A percentile compares a stretch with the other conserved stretches of the same genome.
Conservation (phyloP, 2,329 filamentous ascomycete species). For the Thielaviopsis ethacetica region DNA sequence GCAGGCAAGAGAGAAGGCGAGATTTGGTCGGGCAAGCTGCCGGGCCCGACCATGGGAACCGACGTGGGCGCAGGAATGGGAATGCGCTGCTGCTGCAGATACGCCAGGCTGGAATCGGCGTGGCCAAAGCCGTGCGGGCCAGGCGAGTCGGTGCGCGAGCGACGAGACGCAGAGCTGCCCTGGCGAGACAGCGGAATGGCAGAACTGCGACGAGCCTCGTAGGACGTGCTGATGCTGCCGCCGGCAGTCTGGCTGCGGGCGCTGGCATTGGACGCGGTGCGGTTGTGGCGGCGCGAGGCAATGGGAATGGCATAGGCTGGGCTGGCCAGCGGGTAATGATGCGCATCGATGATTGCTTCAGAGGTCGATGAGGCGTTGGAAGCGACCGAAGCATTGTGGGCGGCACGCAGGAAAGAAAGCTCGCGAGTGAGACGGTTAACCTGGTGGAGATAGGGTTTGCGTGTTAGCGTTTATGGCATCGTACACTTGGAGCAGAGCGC, state of each 20-base stretch:
- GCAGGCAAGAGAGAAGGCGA: slow-evolving; percentile 39
- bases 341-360: slow-evolving; percentile 32
- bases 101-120: slow-evolving; percentile 24
- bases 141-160: slow-evolving; percentile 34
- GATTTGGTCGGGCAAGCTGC: slow-evolving; percentile 16
- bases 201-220: slow-evolving; percentile 24
- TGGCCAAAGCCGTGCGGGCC: slow-evolving; percentile 12
- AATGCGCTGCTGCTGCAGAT: slow-evolving; percentile 32
- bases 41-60: slow-evolving; percentile 12
- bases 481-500: not conserved
- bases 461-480: not conserved
- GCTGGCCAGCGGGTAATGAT: slow-evolving; percentile 38
- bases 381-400: slow-evolving; percentile 48
- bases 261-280: slow-evolving; percentile 41
- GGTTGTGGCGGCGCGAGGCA: slow-evolving; percentile 34
- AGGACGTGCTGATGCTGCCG: slow-evolving; percentile 19
- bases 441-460: slow-evolving; percentile 26
- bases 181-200: slow-evolving; percentile 33
- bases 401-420: slow-evolving; percentile 61
- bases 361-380: slow-evolving; percentile 50
- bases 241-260: slow-evolving; percentile 33
- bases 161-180: slow-evolving; percentile 37
- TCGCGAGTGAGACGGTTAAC: slow-evolving; percentile 89
- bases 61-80: slow-evolving; percentile 18
- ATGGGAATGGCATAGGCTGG: slow-evolving; percentile 39